These are phyloP conservation scores for Lophium mytilinum DNA, from an alignment of 495 filamentous ascomycete genomes.

Conservation along the genomic window DNA sequence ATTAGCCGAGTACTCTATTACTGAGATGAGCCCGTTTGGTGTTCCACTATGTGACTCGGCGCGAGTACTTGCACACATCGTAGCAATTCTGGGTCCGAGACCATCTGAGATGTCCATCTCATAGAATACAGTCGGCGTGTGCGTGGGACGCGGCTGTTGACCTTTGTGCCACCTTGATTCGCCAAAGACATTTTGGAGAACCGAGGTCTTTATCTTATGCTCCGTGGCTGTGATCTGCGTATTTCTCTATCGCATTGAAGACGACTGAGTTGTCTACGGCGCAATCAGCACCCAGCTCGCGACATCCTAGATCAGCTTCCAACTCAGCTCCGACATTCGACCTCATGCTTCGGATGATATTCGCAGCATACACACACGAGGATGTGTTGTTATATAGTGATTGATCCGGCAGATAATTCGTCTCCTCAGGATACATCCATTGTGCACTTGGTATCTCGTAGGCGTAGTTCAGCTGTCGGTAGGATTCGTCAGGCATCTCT, in stretches of 20 bases:
- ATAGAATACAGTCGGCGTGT: too few species aligned
- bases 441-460: constrained; percentile 15
- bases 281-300: constrained; percentile 28
- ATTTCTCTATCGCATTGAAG: constrained; percentile 38
- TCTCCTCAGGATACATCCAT: constrained; percentile 4
- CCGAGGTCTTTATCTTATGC: not conserved
- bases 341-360: constrained; percentile 30
- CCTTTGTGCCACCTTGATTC: too few species aligned
- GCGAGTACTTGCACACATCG: too few species aligned
- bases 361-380: constrained; percentile 30
- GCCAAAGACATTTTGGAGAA: not conserved
- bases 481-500: constrained; percentile 5
- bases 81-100: too few species aligned
- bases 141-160: too few species aligned
- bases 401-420: constrained; percentile 1
- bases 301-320: constrained; percentile 39
- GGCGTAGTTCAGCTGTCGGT: constrained; percentile 4
- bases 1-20: too few species aligned
- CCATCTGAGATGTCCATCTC: too few species aligned
- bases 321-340: constrained; percentile 31
- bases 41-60: too few species aligned
- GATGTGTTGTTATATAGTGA: constrained; percentile 16
- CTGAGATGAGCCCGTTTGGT: too few species aligned
- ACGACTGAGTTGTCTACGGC: constrained; percentile 37
- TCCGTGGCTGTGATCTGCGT: constrained; percentile 5